Percentiles rank a stretch among this genome's conserved stretches.
These are phyloP conservation scores for Trypanosomatidae sp. DNA, from an alignment of 208 protist genomes.

Conservation along the genomic window DNA sequence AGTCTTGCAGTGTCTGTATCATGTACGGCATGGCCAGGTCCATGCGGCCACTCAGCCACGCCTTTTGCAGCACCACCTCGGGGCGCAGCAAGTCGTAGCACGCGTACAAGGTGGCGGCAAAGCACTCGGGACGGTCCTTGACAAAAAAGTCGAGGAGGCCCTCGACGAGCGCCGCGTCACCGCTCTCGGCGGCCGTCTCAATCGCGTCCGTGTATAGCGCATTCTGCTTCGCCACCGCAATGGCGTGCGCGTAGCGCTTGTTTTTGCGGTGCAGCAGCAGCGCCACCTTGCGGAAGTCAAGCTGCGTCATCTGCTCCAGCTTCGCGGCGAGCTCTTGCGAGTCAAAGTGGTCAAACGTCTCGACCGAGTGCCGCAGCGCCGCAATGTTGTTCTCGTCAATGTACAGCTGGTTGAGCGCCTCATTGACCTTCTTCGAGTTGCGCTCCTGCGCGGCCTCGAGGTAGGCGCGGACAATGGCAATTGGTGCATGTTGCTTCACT, in stretches of 20 bases:
- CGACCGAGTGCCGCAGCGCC: constrained; percentile 91
- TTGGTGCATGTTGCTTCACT: constrained; percentile 60
- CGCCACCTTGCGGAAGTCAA: constrained; percentile 99
- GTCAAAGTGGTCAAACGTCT: constrained; percentile 96
- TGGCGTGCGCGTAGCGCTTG: constrained; percentile 83
- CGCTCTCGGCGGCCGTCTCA: constrained; percentile 94
- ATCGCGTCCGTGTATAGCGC: constrained; percentile 98
- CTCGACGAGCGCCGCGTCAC: constrained; percentile 86
- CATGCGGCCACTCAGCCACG: constrained; percentile 95
- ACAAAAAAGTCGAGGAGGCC: constrained; percentile 97
- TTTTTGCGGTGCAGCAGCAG: constrained; percentile 95
- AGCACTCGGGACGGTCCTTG: constrained; percentile 90
- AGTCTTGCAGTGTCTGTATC: constrained; percentile 95
- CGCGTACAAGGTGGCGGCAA: constrained; percentile 93
- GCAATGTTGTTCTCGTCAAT: constrained; percentile 99
- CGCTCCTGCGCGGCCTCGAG: constrained; percentile 90
- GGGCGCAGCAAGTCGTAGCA: constrained; percentile 96
- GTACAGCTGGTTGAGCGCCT: constrained; percentile 97
- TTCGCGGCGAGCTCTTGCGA: constrained; percentile 90
- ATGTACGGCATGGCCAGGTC: constrained; percentile 99
- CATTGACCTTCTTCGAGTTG: constrained; percentile 94
- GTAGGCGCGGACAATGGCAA: constrained; percentile 96
- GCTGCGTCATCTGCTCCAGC: constrained; percentile 96
- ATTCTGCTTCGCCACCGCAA: constrained; percentile 96
- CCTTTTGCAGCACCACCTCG: constrained; percentile 96